A percentile compares a stretch with the other conserved stretches of the same genome.
Evolutionary conservation across 2,329 filamentous ascomycete species (phyloP).

Genomic region (Colletotrichum tamarilloi): DNA sequence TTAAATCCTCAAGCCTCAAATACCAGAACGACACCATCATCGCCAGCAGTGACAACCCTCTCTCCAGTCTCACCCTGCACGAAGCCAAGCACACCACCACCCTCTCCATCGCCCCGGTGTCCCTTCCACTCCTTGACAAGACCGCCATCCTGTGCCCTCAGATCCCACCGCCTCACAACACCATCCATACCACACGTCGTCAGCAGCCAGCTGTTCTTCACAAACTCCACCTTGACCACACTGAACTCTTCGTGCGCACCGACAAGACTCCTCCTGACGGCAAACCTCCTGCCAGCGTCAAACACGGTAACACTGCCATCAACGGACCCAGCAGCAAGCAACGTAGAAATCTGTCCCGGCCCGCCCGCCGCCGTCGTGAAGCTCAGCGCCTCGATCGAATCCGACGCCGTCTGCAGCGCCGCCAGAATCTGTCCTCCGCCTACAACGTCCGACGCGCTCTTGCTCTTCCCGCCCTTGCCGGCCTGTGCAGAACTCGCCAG

Average conservation of each 20-base stretch:
- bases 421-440: conserved; percentile 77
- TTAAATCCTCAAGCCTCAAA: conserved; percentile 64
- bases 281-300: conserved; percentile 87
- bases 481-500: conserved; percentile 47
- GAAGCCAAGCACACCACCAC: conserved; percentile 90
- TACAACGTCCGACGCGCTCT: conserved; percentile 50
- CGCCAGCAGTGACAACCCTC: conserved; percentile 87
- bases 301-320: conserved; percentile 86
- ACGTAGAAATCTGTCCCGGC: conserved; percentile 51
- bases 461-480: conserved; percentile 39
- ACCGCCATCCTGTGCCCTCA: conserved; percentile 72
- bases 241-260: conserved; percentile 89
- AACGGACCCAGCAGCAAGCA: conserved; percentile 74
- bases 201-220: conserved; percentile 75
- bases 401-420: conserved; percentile 80
- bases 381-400: conserved; percentile 80
- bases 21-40: conserved; percentile 79
- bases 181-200: conserved; percentile 95
- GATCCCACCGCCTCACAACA: conserved; percentile 89
- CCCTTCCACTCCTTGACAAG: conserved; percentile 90
- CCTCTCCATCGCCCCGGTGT: conserved; percentile 85
- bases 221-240: conserved; percentile 93
- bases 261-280: conserved; percentile 83
- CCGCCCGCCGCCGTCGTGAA: conserved; percentile 58
- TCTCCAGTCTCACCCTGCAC: conserved; percentile 82